Evolutionary conservation across 768 basidiomycete genomes (phyloP), one percentile per base, ranked within the genome.

Genomic region (Coprinellus aureogranulatus): DNA sequence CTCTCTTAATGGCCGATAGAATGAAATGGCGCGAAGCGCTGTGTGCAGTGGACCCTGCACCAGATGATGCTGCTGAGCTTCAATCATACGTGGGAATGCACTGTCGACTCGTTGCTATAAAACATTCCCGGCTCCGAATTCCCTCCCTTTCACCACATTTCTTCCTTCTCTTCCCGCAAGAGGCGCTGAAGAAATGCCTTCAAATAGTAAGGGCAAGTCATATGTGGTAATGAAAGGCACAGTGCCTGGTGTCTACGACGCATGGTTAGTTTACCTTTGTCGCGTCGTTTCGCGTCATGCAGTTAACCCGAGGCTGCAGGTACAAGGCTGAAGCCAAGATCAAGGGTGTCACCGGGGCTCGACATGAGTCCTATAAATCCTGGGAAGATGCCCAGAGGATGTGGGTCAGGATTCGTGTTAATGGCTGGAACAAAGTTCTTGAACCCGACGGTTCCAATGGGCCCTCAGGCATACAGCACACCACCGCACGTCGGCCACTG

Each of bases 161-260:
- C 44, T 30, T 53, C 45, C 49, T 39, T 34, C 53, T 59, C 59
- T 47, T 53, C 16, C 20, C 11, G 9, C 25, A 52, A 34, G 39
- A 54, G 31, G 20, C 14, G 47, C 46, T 37, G 44, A 48, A 59
- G 53, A 59, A 54, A 59, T 54, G 53, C 55, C 55, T 26, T 20
- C 31, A 4, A 16, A 6, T 20, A n/a, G 31, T 9, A 69, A 70
- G 57, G 67, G 67, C 46, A 76, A 75, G 54, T 79, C 74, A 72
- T 79, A 79, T 42, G 73, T 77, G 9, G 76, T 80, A 8, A 74
- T 66, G 2, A 70, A 69, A 22, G 78, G 78, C 18, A 68, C 57
- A 49, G 61, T 64, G 3, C 64, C 76, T 57, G 78, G 78, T 2
- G 70, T 81, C 23, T 79, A 74, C 52, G 53, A 64, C 3, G 72